phyloP scores from a whole-genome alignment of 2,329 filamentous ascomycete genomes.

The Ophioceras dolichostomum region DNA sequence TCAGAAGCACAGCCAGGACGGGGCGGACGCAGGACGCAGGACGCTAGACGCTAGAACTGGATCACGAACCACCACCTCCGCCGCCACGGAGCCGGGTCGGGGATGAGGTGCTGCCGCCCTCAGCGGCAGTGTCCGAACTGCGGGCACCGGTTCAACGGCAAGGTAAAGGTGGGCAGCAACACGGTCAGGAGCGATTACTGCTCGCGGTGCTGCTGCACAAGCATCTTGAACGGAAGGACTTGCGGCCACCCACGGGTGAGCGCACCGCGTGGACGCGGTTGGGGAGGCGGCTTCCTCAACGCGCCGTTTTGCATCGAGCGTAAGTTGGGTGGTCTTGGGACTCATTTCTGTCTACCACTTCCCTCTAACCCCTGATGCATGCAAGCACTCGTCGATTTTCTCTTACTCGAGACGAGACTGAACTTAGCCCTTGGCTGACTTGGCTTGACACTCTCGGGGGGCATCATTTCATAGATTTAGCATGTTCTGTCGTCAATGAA shows the following conservation, averaged over 20 bases:
- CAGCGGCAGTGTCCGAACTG: not conserved
- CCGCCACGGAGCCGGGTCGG: not conserved
- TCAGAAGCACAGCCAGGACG: not conserved
- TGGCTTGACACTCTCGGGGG: not conserved
- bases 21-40: not conserved
- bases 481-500: conserved; percentile 4
- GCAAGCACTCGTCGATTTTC: no score
- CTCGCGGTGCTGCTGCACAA: conserved; percentile 1
- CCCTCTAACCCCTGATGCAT: not conserved
- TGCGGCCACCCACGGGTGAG: conserved; percentile 1
- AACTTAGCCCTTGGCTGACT: no score
- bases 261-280: not conserved
- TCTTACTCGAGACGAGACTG: no score
- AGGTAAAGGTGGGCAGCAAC: not conserved
- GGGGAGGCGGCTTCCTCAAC: not conserved
- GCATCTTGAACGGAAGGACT: not conserved
- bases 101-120: not conserved
- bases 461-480: conserved; percentile 6
- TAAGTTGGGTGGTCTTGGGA: no score
- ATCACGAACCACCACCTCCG: no score
- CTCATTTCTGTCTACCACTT: not conserved
- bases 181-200: not conserved
- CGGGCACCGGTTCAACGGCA: not conserved
- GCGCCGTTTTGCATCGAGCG: not conserved
- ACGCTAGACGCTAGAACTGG: no score